phyloP scores from a whole-genome alignment of 106 monocot genomes.

The Hemerocallis citrina region DNA sequence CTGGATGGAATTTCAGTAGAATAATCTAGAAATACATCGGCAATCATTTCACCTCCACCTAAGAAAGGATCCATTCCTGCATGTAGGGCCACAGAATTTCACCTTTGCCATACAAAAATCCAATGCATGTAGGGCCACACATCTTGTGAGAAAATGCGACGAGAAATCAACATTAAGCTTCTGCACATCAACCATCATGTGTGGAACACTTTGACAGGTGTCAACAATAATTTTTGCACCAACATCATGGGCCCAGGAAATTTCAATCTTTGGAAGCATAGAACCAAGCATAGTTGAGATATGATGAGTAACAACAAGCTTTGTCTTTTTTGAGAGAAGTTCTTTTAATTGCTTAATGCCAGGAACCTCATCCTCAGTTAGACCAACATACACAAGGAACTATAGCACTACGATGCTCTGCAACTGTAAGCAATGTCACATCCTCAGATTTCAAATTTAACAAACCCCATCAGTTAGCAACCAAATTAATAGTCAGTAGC shows the following conservation, averaged over 20 bases:
- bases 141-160: constrained; percentile 99
- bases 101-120: constrained; percentile 85
- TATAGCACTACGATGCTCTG: constrained; percentile 97
- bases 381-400: constrained; percentile 87
- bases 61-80: constrained; percentile 69
- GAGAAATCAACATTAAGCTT: constrained; percentile 83
- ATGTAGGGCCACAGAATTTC: constrained; percentile 38
- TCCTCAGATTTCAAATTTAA: constrained; percentile 69
- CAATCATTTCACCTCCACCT: constrained; percentile 99
- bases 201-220: constrained; percentile 99
- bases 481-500: constrained; percentile 94
- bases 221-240: constrained; percentile 90
- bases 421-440: constrained; percentile 90
- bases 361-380: constrained; percentile 69
- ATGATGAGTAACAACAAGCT: constrained; percentile 88
- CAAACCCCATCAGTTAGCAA: constrained; percentile 91
- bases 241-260: constrained; percentile 51
- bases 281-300: constrained; percentile 88
- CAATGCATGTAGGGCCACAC: constrained; percentile 99
- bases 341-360: constrained; percentile 61
- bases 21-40: constrained; percentile 76
- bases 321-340: constrained; percentile 69
- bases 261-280: constrained; percentile 15
- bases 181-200: constrained; percentile 90
- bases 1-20: constrained; percentile 91